phyloP scores from a whole-genome alignment of 1,284 basidiomycete species.

The Gastroboletus turbinatus region DNA sequence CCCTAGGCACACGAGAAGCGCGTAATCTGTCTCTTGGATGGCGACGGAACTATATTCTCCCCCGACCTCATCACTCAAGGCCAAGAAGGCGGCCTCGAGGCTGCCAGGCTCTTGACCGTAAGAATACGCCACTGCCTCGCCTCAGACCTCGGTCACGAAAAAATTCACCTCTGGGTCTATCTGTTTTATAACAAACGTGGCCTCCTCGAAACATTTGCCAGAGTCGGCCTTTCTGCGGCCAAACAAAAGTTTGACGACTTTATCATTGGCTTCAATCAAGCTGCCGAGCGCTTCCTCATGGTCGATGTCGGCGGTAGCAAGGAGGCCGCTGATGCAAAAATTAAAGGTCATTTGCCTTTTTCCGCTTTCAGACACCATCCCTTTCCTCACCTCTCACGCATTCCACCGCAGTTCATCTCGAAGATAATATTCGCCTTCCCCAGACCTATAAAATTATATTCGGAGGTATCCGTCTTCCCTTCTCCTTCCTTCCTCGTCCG shows the following conservation, averaged over 20 bases:
- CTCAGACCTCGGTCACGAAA: conserved; percentile 40
- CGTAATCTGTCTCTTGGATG: conserved; percentile 60
- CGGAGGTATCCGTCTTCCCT: conserved; percentile 44
- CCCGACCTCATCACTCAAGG: conserved; percentile 52
- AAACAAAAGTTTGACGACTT: conserved; percentile 59
- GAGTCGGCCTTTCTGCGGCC: conserved; percentile 40
- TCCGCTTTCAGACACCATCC: background rate
- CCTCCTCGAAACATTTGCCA: conserved; percentile 49
- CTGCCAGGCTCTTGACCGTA: conserved; percentile 53
- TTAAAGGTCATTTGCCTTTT: conserved; percentile 51
- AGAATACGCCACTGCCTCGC: conserved; percentile 47
- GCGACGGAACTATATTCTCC: conserved; percentile 64
- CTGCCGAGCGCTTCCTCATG: conserved; percentile 61
- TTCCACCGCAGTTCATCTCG: conserved; percentile 47
- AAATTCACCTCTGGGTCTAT: conserved; percentile 60
- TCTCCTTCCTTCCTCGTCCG: conserved; percentile 3
- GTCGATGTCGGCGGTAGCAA: conserved; percentile 72
- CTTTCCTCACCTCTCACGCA: conserved; percentile 12
- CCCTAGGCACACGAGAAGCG: conserved; percentile 48
- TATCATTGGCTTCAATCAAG: conserved; percentile 64
- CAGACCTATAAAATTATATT: conserved; percentile 64
- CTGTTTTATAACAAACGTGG: conserved; percentile 66
- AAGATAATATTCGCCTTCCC: conserved; percentile 58
- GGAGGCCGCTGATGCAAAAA: conserved; percentile 72
- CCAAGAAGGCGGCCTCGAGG: conserved; percentile 53